Base-by-base conservation (phyloP, 345 rosid genomes). In the Eucalyptus paniculata region DNA sequence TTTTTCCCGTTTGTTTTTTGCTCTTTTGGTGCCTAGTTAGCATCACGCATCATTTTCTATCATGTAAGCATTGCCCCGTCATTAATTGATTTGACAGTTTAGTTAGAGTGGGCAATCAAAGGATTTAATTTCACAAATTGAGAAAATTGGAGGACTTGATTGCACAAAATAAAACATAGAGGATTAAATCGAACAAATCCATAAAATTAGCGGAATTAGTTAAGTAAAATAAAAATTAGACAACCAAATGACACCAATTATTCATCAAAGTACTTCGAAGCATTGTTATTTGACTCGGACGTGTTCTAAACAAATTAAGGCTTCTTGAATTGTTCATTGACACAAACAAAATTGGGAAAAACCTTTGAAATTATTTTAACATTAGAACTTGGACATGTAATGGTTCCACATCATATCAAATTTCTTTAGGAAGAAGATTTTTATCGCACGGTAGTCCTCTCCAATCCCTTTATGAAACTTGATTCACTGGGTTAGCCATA, bases 151-250 rank as follows among this genome's bases (percentile, higher is more conserved):
- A 72, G 14, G 8, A 72, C 28, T 72, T 10, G 45, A 12, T 19
- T 37, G 15, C 23, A 72, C 14, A 19, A 72, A 72, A 34, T 37
- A 34, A 19, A 19, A 34, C 82, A 19, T 0, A 32, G 7, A 19
- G 3, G 14, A 40, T 37, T 37, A 19, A 19, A 72, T 72, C 0
- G 0, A 19, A 19, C 14, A 12, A 37, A 21, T 37, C 15, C 9
- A 10, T 5, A 40, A 77, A 37, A 40, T 6, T 77, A 37, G 28
- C 5, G 0, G 8, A 77, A 7, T 37, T 11, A 77, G 2, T 77
- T 77, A 24, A 77, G 47, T 37, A 21, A 21, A 37, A 77, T 77
- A 21, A 37, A 77, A 77, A 40, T 77, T 6, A 37, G 0, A 77
- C 47, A 11, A 21, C 28, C 83, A 77, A 77, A 37, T 21, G 15